Evolutionary conservation across 2,329 filamentous ascomycete species (phyloP).

Genomic region (Xylariales sp.): DNA sequence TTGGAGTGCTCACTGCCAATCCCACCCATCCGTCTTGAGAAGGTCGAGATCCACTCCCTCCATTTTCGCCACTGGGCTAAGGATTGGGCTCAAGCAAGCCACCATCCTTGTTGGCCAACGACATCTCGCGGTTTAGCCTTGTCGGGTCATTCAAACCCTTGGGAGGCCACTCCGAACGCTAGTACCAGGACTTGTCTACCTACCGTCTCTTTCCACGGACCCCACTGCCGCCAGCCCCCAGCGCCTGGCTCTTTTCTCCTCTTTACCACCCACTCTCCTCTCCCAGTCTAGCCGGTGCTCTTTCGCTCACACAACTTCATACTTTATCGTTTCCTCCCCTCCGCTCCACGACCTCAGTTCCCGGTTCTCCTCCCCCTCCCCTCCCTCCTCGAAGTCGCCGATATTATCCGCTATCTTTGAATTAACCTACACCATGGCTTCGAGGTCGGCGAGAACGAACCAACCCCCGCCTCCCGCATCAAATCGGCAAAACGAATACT

Average conservation of each 20-base stretch:
- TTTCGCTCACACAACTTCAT: slow-evolving; percentile 15
- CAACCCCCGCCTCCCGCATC: slow-evolving; percentile 33
- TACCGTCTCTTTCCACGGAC: slow-evolving; percentile 12
- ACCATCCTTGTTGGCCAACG: slow-evolving; percentile 9
- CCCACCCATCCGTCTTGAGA: not conserved
- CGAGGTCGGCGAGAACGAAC: slow-evolving; percentile 29
- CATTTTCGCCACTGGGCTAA: no score
- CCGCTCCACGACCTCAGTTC: slow-evolving; percentile 13
- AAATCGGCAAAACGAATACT: slow-evolving; percentile 69
- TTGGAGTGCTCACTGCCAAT: no score
- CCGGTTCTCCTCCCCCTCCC: slow-evolving; percentile 8
- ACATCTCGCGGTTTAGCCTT: slow-evolving; percentile 9
- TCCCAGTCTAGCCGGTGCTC: slow-evolving; percentile 16
- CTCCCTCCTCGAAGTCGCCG: slow-evolving; percentile 10
- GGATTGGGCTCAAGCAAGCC: slow-evolving; percentile 10
- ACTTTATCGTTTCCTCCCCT: slow-evolving; percentile 11
- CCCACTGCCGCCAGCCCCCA: slow-evolving; percentile 14
- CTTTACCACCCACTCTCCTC: slow-evolving; percentile 21
- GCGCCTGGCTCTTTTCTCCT: slow-evolving; percentile 23
- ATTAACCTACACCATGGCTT: slow-evolving; percentile 25
- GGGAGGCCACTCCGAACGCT: slow-evolving; percentile 6
- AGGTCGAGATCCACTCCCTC: slow-evolving; percentile 7
- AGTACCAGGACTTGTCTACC: slow-evolving; percentile 3
- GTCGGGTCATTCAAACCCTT: slow-evolving; percentile 10
- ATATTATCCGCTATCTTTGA: slow-evolving; percentile 6